Evolutionary conservation across 176 grass and related monocot species (phyloP).

Genomic region (Avena eriantha): DNA sequence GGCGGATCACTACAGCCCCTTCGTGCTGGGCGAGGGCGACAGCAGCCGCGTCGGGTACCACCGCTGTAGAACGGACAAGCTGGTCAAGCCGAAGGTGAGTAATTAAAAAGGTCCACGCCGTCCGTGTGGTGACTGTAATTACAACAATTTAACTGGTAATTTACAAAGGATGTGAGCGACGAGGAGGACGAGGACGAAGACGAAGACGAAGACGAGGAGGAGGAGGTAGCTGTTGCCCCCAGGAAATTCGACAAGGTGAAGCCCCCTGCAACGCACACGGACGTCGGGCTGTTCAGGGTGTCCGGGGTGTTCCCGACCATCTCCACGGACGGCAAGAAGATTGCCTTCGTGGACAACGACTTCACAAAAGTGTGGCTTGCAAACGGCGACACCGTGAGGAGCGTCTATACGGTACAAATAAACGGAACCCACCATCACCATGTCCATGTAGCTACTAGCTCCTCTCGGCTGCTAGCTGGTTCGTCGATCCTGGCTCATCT

Average conservation of each 20-base stretch:
- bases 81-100: not conserved
- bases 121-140: too few species aligned
- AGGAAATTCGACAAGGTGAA: not conserved
- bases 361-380: not conserved
- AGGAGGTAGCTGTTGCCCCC: too few species aligned
- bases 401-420: too few species aligned
- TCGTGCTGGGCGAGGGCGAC: conserved; percentile 37
- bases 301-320: not conserved
- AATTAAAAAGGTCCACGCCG: too few species aligned
- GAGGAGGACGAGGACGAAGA: too few species aligned
- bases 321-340: not conserved
- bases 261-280: not conserved
- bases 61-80: not conserved
- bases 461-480: too few species aligned
- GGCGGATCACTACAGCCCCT: conserved; percentile 49
- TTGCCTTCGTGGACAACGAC: not conserved
- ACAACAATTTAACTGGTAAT: too few species aligned
- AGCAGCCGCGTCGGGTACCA: conserved; percentile 26
- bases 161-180: too few species aligned
- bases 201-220: too few species aligned
- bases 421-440: too few species aligned
- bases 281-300: not conserved
- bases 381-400: not conserved
- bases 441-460: too few species aligned
- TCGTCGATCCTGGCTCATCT: too few species aligned